Conservation (phyloP, 2,329 filamentous ascomycete species). For the Ascochyta clinopodiicola region DNA sequence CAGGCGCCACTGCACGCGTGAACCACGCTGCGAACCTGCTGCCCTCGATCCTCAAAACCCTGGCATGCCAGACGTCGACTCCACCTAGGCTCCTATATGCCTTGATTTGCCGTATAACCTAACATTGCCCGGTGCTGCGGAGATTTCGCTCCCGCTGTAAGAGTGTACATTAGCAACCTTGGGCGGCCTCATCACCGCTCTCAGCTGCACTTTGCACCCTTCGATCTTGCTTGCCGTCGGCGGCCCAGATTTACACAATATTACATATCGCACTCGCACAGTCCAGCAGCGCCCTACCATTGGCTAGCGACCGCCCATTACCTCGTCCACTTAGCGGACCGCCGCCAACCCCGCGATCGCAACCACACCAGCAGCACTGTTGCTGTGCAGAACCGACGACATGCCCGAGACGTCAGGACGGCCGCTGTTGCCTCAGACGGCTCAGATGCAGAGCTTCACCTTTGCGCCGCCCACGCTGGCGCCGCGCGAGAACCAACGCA, state of each 20-base stretch:
- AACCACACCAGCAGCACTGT: constrained; percentile 24
- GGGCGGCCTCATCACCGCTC: constrained; percentile 24
- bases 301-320: constrained; percentile 36
- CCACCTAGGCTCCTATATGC: constrained; percentile 46
- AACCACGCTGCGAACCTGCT: constrained; percentile 43
- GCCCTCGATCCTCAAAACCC: constrained; percentile 26
- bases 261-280: constrained; percentile 22
- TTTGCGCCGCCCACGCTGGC: constrained; percentile 72
- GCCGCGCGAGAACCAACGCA: constrained; percentile 81
- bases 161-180: constrained; percentile 36
- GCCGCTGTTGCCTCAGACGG: constrained; percentile 70
- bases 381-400: constrained; percentile 10
- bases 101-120: constrained; percentile 47
- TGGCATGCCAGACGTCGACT: constrained; percentile 43
- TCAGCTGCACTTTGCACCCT: constrained; percentile 20
- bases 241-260: constrained; percentile 24
- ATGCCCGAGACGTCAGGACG: constrained; percentile 71
- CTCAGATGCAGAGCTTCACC: constrained; percentile 76
- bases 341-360: constrained; percentile 43
- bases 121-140: constrained; percentile 44
- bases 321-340: constrained; percentile 35
- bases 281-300: constrained; percentile 24
- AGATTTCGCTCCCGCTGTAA: constrained; percentile 42
- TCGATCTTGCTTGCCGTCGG: constrained; percentile 20
- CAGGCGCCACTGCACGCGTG: constrained; percentile 42